Evolutionary conservation across 352 stramenopile genomes (phyloP).

Genomic region (Pythium insidiosum): DNA sequence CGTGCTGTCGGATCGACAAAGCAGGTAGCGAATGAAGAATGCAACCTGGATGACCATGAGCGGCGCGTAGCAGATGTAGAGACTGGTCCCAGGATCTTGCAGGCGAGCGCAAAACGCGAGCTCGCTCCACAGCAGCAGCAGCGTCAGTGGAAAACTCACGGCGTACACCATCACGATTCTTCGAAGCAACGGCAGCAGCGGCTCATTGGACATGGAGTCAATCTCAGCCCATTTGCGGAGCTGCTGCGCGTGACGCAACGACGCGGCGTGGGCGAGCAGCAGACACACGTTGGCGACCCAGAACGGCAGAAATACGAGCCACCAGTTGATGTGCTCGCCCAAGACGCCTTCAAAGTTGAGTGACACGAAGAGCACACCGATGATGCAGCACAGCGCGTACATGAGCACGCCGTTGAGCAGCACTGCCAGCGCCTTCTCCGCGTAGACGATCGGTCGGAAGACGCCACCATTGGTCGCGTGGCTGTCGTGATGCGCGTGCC

Average conservation of each 20-base stretch:
- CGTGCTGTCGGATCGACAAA: conserved; percentile 70
- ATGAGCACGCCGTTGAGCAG: conserved; percentile 72
- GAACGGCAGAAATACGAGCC: conserved; percentile 73
- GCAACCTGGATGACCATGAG: conserved; percentile 76
- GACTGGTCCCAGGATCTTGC: conserved; percentile 40
- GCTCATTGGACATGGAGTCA: conserved; percentile 77
- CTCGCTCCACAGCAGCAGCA: conserved; percentile 76
- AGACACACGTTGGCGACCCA: conserved; percentile 68
- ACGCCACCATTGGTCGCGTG: conserved; percentile 8
- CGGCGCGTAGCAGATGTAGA: conserved; percentile 76
- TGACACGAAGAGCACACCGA: conserved; percentile 57
- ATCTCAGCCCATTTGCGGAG: conserved; percentile 70
- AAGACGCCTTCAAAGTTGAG: conserved; percentile 76
- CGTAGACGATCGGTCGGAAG: conserved; percentile 74
- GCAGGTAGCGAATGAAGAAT: conserved; percentile 73
- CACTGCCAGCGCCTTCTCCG: conserved; percentile 61
- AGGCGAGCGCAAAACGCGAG: conserved; percentile 74
- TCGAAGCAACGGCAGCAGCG: conserved; percentile 62
- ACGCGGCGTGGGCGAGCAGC: conserved; percentile 48
- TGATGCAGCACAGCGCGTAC: conserved; percentile 69
- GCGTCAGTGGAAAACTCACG: conserved; percentile 55
- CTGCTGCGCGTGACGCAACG: conserved; percentile 54
- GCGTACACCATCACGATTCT: conserved; percentile 72
- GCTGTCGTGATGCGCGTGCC: no score
- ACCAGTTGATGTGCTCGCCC: conserved; percentile 63